Evolutionary conservation across 495 filamentous ascomycete genomes (phyloP).

Genomic region (Talaromyces borbonicus): DNA sequence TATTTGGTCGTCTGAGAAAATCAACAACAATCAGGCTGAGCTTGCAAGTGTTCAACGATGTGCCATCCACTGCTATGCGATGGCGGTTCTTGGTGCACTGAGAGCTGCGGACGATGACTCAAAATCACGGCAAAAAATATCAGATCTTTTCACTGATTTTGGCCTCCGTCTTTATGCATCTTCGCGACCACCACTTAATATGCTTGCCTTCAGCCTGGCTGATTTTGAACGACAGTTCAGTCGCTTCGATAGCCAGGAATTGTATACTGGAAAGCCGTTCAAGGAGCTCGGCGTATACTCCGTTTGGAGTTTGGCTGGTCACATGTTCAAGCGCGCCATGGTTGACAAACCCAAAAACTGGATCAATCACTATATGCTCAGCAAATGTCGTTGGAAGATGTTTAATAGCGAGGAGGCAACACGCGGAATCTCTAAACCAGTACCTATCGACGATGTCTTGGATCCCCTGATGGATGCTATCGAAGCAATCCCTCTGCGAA

Average conservation of each 20-base stretch:
- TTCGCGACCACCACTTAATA: conserved; percentile 82
- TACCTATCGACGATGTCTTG: conserved; percentile 50
- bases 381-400: conserved; percentile 97
- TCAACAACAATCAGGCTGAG: conserved; percentile 74
- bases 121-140: conserved; percentile 56
- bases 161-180: conserved; percentile 83
- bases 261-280: conserved; percentile 67
- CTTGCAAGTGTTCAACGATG: conserved; percentile 66
- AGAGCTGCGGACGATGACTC: conserved; percentile 49
- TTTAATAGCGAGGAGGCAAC: conserved; percentile 47
- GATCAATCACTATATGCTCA: conserved; percentile 83
- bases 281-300: conserved; percentile 61
- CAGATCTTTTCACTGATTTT: conserved; percentile 84
- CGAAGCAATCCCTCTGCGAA: conserved; percentile 67
- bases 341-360: conserved; percentile 68
- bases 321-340: conserved; percentile 68
- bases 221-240: conserved; percentile 74
- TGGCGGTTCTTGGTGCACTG: conserved; percentile 70
- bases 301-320: conserved; percentile 77
- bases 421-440: conserved; percentile 35
- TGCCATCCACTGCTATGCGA: conserved; percentile 87
- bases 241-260: conserved; percentile 51
- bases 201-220: conserved; percentile 67
- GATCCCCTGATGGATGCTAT: conserved; percentile 66
- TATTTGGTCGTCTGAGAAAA: conserved; percentile 90